Percentiles rank a stretch among this genome's conserved stretches.
Evolutionary conservation across 306 rosid genomes (phyloP).

Genomic region (Fragaria ananassa): DNA sequence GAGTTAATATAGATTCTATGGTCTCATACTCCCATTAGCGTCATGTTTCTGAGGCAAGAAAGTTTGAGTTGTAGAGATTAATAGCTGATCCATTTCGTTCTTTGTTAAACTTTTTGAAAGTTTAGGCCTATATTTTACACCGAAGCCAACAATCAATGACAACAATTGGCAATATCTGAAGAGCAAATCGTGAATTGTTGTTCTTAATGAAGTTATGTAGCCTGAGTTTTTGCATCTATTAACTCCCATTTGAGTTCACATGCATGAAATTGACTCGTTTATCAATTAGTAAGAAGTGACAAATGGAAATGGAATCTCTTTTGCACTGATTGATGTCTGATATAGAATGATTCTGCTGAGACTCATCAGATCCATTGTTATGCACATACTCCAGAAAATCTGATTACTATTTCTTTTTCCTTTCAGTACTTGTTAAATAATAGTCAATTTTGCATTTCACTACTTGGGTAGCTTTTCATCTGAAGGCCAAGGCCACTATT

Average conservation of each 20-base stretch:
- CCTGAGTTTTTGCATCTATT: conserved; percentile 2
- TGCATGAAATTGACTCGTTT: conserved; percentile 6
- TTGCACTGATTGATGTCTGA: conserved; percentile 18
- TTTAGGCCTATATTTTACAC: not conserved
- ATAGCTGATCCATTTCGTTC: conserved; percentile 18
- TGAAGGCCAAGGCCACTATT: conserved; percentile 34
- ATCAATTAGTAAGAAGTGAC: conserved; percentile 34
- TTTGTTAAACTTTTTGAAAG: not conserved
- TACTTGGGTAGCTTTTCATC: conserved; percentile 35
- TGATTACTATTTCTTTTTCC: not conserved
- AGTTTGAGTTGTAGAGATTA: conserved; percentile 34
- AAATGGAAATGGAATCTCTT: conserved; percentile 14
- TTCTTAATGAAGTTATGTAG: not conserved
- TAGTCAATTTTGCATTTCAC: conserved; percentile 23
- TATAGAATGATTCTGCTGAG: conserved; percentile 19
- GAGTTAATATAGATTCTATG: not conserved
- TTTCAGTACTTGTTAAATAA: conserved; percentile 27
- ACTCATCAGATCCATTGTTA: conserved; percentile 22
- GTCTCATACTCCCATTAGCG: not conserved
- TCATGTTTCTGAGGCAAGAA: not conserved
- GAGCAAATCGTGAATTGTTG: not conserved
- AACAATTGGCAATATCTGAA: conserved; percentile 17
- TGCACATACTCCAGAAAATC: conserved; percentile 3
- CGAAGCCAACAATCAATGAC: not conserved
- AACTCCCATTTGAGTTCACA: conserved; percentile 2